Conservation (phyloP, 2,329 filamentous ascomycete species). For the Macrophomina tecta region DNA sequence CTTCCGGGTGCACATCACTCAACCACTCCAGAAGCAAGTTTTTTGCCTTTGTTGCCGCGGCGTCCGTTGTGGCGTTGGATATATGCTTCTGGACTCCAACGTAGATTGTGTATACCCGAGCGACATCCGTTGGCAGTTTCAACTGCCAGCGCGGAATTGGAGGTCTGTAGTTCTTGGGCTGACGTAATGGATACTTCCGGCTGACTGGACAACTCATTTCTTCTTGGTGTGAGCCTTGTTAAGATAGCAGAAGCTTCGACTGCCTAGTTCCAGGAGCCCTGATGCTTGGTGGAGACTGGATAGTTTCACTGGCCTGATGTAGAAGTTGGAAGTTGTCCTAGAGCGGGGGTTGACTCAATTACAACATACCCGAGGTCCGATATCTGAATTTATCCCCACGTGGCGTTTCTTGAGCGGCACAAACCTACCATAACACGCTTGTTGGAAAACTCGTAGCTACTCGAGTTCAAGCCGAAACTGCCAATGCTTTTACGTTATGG, state of each 20-base stretch:
- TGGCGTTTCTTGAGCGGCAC: neutral
- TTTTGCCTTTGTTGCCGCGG: conserved; percentile 29
- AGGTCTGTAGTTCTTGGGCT: conserved; percentile 40
- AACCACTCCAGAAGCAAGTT: conserved; percentile 35
- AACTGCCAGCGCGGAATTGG: conserved; percentile 44
- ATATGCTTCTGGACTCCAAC: conserved; percentile 41
- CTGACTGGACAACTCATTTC: conserved; percentile 13
- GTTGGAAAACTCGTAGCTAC: no score
- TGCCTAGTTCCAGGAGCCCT: no score
- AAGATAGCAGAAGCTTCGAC: no score
- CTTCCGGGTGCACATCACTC: conserved; percentile 15
- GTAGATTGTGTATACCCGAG: conserved; percentile 40
- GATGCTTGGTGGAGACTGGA: no score
- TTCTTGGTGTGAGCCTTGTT: neutral
- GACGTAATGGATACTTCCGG: conserved; percentile 40
- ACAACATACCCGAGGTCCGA: neutral
- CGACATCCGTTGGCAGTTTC: conserved; percentile 34
- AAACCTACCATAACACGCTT: no score
- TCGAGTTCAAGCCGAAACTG: no score
- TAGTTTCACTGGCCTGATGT: no score
- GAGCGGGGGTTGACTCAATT: neutral
- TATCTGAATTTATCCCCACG: neutral
- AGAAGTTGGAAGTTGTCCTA: neutral
- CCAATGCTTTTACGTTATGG: no score
- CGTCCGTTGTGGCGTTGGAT: conserved; percentile 15